Conservation (phyloP, 2,329 filamentous ascomycete species). For the Cladosporium sp. region DNA sequence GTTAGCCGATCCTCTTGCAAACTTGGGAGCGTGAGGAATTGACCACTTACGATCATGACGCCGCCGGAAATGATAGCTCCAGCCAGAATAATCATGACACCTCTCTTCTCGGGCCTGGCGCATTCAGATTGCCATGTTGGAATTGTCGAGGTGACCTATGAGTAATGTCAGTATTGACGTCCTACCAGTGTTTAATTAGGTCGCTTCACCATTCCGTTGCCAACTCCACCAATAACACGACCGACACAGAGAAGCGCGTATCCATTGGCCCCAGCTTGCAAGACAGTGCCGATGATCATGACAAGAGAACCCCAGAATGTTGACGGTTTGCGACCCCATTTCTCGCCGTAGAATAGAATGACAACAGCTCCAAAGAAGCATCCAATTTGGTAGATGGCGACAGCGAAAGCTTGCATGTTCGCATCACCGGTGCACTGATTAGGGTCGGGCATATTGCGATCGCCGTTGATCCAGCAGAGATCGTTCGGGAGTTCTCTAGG, state of each 20-base stretch:
- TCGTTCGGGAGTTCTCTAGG: constrained; percentile 8
- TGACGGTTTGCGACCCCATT: constrained; percentile 11
- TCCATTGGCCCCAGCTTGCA: constrained; percentile 41
- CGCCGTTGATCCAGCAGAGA: constrained; percentile 7
- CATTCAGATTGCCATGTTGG: constrained; percentile 47
- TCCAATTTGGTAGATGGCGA: constrained; percentile 17
- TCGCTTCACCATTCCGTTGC: constrained; percentile 39
- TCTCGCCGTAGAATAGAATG: constrained; percentile 11
- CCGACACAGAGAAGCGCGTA: constrained; percentile 42
- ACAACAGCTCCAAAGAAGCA: constrained; percentile 11
- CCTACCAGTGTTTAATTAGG: no score
- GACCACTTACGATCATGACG: constrained; percentile 33
- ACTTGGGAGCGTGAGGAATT: neutral
- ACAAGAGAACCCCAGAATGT: constrained; percentile 25
- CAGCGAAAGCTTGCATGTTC: constrained; percentile 36
- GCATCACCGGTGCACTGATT: constrained; percentile 22
- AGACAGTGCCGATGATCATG: constrained; percentile 42
- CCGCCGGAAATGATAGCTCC: constrained; percentile 45
- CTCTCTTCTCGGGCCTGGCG: constrained; percentile 42
- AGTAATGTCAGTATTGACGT: neutral
- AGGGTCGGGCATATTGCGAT: constrained; percentile 1
- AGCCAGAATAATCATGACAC: constrained; percentile 45
- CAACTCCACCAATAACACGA: constrained; percentile 44
- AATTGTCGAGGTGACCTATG: constrained; percentile 26
- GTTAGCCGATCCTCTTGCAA: neutral